Percentiles rank a stretch among this genome's conserved stretches.
phyloP scores from a whole-genome alignment of 805 yeast species.

The Myxozyma geophila region DNA sequence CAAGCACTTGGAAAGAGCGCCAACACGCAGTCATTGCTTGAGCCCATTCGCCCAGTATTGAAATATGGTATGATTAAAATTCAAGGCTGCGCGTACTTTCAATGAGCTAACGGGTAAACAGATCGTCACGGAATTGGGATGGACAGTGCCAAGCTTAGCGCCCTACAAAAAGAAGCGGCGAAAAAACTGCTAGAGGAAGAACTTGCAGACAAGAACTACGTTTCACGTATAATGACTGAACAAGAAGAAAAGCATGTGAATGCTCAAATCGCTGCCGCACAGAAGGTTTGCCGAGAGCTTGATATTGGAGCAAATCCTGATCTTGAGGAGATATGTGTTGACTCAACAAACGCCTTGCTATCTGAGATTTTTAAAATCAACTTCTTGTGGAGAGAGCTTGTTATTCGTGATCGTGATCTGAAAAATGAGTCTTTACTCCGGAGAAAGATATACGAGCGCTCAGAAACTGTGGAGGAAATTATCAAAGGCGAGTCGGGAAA shows the following conservation, averaged over 20 bases:
- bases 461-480: background rate
- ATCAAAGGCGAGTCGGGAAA: slow-evolving; percentile 3
- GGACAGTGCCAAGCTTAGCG: slow-evolving; percentile 25
- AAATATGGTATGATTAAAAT: slow-evolving; percentile 17
- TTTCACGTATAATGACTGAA: slow-evolving; percentile 12
- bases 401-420: slow-evolving; percentile 9
- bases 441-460: slow-evolving; percentile 22
- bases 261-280: slow-evolving; percentile 33
- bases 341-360: background rate
- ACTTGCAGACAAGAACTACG: slow-evolving; percentile 3
- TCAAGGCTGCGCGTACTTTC: background rate
- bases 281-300: slow-evolving; percentile 31
- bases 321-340: slow-evolving; percentile 17
- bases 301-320: slow-evolving; percentile 23
- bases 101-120: background rate
- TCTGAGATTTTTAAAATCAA: slow-evolving; percentile 12
- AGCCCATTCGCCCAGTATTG: slow-evolving; percentile 44
- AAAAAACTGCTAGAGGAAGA: slow-evolving; percentile 16
- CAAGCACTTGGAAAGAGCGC: slow-evolving; percentile 49
- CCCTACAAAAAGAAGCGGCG: slow-evolving; percentile 36
- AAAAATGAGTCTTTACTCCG: slow-evolving; percentile 11
- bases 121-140: slow-evolving; percentile 41
- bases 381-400: slow-evolving; percentile 29
- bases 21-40: slow-evolving; percentile 27
- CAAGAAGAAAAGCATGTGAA: slow-evolving; percentile 29